Base-by-base conservation (phyloP, 2,329 filamentous ascomycete species). In the Metarhizium guizhouense region DNA sequence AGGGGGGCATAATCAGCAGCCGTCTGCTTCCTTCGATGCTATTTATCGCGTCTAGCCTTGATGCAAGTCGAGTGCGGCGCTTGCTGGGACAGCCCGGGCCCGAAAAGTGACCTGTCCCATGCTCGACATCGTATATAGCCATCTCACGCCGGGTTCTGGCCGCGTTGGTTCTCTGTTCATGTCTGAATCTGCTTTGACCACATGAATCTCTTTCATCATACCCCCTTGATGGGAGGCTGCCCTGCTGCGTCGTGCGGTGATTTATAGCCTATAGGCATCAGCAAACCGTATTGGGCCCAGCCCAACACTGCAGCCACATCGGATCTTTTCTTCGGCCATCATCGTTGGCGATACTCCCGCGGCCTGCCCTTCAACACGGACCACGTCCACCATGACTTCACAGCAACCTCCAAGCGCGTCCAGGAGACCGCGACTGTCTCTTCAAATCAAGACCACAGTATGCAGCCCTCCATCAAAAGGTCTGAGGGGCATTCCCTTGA, bases 361-460 rank as follows among this genome's bases (percentile, higher is more conserved):
- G 10, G 38, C 38, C 14, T 16, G 10, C 32, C 40, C 6, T 50
- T 49, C n/a, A 30, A 18, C 29, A 20, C 30, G 8, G 34, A 20
- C 48, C 13, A 18, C 13, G n/a, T n/a, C 40, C 43, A 56, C 18
- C 52, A 61, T 62, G 59, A 50, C 42, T 68, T 66, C 55, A 67
- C 69, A 6, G 50, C 58, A 56, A 6, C 36, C n/a, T 3, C 36
- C 55, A 2, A 55, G 53, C 29, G 54, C 29, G 29, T 48, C 73
- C 54, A 80, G 75, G 71, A 76, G 76, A 65, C 82, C 83, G 3
- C 75, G 80, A 64, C 70, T 85, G 59, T 80, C 79, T 54, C 76
- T 83, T 61, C 76, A 81, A 64, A 82, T 76, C 63, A 79, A 78
- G 62, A 71, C 38, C 38, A 40, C 77, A 29, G 66, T 72, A 34